phyloP scores from a whole-genome alignment of 1,284 basidiomycete species.

The Ustilago tritici region DNA sequence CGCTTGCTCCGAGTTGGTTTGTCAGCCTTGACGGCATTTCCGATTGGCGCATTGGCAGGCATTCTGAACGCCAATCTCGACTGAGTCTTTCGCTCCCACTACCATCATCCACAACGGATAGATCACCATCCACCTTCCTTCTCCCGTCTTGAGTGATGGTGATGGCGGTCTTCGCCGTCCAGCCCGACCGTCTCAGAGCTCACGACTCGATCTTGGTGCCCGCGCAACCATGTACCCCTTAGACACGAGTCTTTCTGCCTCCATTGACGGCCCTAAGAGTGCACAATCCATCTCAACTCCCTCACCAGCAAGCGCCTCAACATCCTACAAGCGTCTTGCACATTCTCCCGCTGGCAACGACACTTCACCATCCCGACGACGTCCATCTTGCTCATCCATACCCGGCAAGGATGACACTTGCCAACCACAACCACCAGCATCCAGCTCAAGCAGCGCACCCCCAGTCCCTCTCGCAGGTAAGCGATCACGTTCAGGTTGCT shows the following conservation, averaged over 20 bases:
- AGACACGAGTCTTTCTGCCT: constrained; percentile 1
- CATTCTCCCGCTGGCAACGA: neutral
- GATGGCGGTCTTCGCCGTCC: neutral
- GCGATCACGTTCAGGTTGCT: constrained; percentile 40
- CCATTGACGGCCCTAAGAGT: constrained; percentile 1
- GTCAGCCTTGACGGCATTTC: constrained; percentile 3
- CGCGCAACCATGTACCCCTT: neutral
- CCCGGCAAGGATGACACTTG: neutral
- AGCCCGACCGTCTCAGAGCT: neutral
- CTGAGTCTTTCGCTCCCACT: no score
- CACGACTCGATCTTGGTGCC: neutral
- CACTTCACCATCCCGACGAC: neutral
- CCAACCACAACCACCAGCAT: neutral
- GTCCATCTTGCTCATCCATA: constrained; percentile 3
- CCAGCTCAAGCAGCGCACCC: neutral
- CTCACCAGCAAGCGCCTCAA: neutral
- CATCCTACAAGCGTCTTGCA: neutral
- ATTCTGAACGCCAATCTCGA: no score
- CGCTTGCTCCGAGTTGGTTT: neutral
- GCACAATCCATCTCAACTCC: neutral
- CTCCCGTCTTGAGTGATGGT: neutral
- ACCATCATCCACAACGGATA: neutral
- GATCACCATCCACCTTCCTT: neutral
- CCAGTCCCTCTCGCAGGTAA: constrained; percentile 26
- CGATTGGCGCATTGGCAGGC: neutral